Base-by-base conservation (phyloP, 78 protist genomes). In the Ministeria vibrans region DNA sequence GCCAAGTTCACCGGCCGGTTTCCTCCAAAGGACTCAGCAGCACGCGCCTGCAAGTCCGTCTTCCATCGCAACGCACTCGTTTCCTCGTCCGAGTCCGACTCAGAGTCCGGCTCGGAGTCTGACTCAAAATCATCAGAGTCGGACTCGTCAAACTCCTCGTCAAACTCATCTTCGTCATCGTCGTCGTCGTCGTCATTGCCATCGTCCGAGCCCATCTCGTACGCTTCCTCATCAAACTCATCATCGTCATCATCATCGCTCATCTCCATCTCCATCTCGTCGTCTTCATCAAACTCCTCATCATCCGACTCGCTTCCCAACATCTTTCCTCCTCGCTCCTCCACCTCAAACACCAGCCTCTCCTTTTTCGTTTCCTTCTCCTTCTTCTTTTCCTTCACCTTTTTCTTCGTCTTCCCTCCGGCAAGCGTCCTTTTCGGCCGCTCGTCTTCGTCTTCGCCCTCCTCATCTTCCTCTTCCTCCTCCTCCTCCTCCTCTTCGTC, bases 211-310 rank as follows among this genome's bases (percentile, higher is more conserved):
- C 43, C 77, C 1, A 27, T 20, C 5, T 43, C 46, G 78, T 25
- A 9, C 6, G 32, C 74, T 6, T 77, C 55, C 25, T 62, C 81
- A 18, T 49, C 72, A 63, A 1, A 2, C 32, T 63, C 74, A 0
- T 78, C 89, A 1, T 79, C 81, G 25, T 80, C 88, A 0, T 77
- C 93, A 3, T 51, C 85, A 22, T 32, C 83, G 1, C 30, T 59
- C 43, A 15, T 11, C 11, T 45, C 77, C n/a, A 68, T 76, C 1
- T 79, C 77, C 25, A 4, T 62, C 9, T 46, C 74, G 32, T 79
- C 83, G 23, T 46, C 63, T 23, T 79, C 75, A 11, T 69, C 90
- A 49, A 27, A 18, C n/a, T 49, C n/a, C 15, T 9, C 55, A 49
- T 15, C 55, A 49, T 49, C n/a, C 15, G n/a, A 49, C 15, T 15